Evolutionary conservation across 306 rosid genomes (phyloP), one percentile per base, ranked within the genome.

Genomic region (Carpinus fangiana): DNA sequence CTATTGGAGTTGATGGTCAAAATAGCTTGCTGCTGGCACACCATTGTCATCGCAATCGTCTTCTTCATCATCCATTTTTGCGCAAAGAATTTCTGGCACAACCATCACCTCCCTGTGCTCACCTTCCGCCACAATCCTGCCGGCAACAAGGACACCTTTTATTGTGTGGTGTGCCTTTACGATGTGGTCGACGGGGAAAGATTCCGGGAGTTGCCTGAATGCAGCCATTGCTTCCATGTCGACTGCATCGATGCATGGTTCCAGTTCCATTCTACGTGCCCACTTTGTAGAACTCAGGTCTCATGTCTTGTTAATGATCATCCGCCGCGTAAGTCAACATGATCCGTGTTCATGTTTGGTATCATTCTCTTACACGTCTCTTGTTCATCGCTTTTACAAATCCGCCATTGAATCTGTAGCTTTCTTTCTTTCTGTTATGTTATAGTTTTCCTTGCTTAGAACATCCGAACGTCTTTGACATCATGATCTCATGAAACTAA

Each of bases 201-300:
- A n/a, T 8, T 47, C 46, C 34, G 76, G 47, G 67, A 14, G 17
- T 36, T 68, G 61, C 83, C 79, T 20, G 48, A 55, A 74, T 80
- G 79, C 71, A 74, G 48, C 65, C 83, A 74, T 2, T 67, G 75
- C 52, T 80, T 80, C 54, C 79, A 80, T 31, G 72, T 74, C 36
- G 47, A 74, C 20, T 74, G 83, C 41, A 80, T 80, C 57, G 79
- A 80, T 20, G 3, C 38, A 11, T 74, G 83, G 83, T 48, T 74
- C 14, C 53, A 8, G 23, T 74, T 72, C 34, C 57, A 67, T 36
- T 74, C 72, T 31, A 65, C 79, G 2, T 80, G 83, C 71, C 76
- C 75, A 7, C 53, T 74, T 18, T 80, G 83, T 53, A 80, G 83
- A 73, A 65, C 13, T 26, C 67, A 79, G 72, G 56, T 62, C 28